Evolutionary conservation across 768 basidiomycete genomes (phyloP), one percentile per base, ranked within the genome.

Genomic region (Gymnopilus dilepis): DNA sequence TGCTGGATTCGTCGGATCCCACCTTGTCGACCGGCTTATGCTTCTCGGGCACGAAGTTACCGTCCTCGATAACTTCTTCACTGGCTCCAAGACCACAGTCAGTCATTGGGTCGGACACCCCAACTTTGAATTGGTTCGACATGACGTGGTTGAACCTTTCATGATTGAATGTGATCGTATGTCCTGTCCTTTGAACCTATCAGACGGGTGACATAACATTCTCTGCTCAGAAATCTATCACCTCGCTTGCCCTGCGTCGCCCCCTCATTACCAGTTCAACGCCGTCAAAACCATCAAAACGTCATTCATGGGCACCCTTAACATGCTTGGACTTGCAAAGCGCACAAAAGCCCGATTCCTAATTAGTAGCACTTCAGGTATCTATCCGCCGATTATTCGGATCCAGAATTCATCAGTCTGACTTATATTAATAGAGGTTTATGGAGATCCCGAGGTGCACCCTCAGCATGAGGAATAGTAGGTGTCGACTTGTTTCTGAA

Each of bases 1-100:
- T 41, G 97, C 97, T 37, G 97, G 97, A n/a, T 99, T 99, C 75
- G 97, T 99, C 61, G 97, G 97, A 15, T 97, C 95, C 31, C 97
- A 99, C 78, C 88, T 99, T 50, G 93, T 99, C 56, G 97, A 99
- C 79, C 87, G 97, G 51, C 86, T 99, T 64, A 96, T 99, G 95
- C 85, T 98, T 64, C 86, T 99, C 54, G 97, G 97, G 15, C 97
- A 99, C 72, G 95, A 98, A 74, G 95, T 97, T 68, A 95, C 94
- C 58, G 97, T 98, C 65, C 78, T 97, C 59, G 97, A 99, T 82
- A 98, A 98, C 80, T 99, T 99, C 75, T 99, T 99, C 81, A 98
- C 96, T 24, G 97, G 97, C 15, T 92, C 92, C 58, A 95, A 95
- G 76, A 97, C 95, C n/a, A 97, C 95, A 54, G 92, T 98, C 65